Conservation (phyloP, 768 basidiomycete genomes). For the Hydnomerulius pinastri region DNA sequence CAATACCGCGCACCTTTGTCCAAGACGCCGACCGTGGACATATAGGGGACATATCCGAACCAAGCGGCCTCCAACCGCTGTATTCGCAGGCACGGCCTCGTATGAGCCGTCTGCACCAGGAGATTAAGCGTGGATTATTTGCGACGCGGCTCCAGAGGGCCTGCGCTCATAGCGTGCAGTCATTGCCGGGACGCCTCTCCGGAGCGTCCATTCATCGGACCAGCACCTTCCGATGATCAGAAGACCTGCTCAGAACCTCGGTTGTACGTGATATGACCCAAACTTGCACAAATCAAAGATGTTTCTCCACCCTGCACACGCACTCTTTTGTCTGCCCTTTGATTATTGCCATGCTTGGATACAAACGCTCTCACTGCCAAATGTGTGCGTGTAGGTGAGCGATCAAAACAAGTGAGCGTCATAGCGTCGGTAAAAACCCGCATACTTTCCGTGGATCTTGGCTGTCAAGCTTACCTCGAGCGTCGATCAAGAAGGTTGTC, state of each 20-base stretch:
- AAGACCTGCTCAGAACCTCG: slow-evolving; percentile 1
- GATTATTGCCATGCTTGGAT: background rate
- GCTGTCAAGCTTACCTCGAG: slow-evolving; percentile 7
- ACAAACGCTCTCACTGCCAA: background rate
- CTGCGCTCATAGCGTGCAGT: background rate
- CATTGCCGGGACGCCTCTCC: background rate
- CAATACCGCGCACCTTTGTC: background rate
- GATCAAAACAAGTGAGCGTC: background rate
- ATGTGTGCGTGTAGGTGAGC: background rate
- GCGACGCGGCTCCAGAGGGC: background rate
- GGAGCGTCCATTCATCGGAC: background rate
- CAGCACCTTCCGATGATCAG: background rate
- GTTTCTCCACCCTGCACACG: background rate
- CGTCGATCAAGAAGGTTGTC: no score
- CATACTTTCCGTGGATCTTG: slow-evolving; percentile 11
- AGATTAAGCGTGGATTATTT: background rate
- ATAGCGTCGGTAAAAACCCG: background rate
- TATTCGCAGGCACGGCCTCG: no score
- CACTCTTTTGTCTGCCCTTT: background rate
- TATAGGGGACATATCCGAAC: no score
- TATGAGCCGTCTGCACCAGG: no score
- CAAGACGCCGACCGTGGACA: no score
- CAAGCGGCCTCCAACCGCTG: no score
- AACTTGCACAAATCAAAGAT: background rate
- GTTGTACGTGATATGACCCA: slow-evolving; percentile 18